Base-by-base conservation (phyloP, 805 yeast genomes). In the Tetrapisispora nanseiensis region DNA sequence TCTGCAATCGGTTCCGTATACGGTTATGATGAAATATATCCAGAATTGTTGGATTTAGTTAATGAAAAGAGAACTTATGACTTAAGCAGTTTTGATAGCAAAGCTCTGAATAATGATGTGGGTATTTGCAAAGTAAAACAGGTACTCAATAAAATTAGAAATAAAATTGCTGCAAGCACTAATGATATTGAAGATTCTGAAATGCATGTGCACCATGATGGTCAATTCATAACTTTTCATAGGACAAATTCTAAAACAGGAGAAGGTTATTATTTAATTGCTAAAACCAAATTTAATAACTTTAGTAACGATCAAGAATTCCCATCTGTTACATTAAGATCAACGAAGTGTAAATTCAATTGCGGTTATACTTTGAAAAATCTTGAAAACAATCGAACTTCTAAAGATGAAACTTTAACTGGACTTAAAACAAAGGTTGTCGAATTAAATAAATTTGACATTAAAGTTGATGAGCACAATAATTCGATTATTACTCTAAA, bases 21-120 rank as follows among this genome's bases (percentile, higher is more conserved):
- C 63, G 98, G 98, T 13, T 87, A 78, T 54, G 98, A 90, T 56
- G 97, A 90, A 63, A 76, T 90, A 40, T 92, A 82, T 61, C 97
- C 97, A 7, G 69, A 74, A 31, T 66, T 86, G 22, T 67, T 92
- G 35, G 82, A 89, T 56, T 80, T 90, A 33, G 98, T 90, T 15
- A 65, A 70, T 32, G 98, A 90, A 57, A 67, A 63, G 5, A 72
- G 95, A 46, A 64, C 63, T 5, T 90, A 90, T 54, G 38, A 35
- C 26, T 35, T 35, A 18, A 15, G 31, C 8, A 13, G 18, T n/a
- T 4, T 18, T 16, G 12, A 15, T 10, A 23, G 18, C n/a, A 24
- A 18, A 6, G 4, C 10, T 23, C 19, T 28, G 10, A 29, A 37
- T 33, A 48, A 47, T 13, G 66, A 63, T 4, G 59, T 61, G 22